A percentile compares a stretch with the other conserved stretches of the same genome.
These are phyloP conservation scores for Comarum palustre DNA, from an alignment of 306 rosid species.

Conservation along the genomic window DNA sequence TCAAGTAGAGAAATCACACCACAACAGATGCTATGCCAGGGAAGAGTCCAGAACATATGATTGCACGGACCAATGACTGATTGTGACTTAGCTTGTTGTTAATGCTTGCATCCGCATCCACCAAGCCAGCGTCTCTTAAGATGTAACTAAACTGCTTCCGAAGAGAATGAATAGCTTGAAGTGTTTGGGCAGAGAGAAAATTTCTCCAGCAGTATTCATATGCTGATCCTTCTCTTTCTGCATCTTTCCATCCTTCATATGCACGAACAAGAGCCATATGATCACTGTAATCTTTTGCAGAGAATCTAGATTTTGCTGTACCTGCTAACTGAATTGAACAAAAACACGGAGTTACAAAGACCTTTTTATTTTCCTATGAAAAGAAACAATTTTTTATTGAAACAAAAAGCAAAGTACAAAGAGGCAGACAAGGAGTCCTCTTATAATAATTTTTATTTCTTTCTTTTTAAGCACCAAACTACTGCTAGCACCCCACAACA, in stretches of 20 bases:
- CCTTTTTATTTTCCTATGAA: too few relatives aligned
- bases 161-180: slow-evolving; percentile 95
- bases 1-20: slow-evolving; percentile 47
- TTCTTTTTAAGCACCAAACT: neutral
- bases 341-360: neutral
- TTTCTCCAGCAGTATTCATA: slow-evolving; percentile 99
- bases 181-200: slow-evolving; percentile 94
- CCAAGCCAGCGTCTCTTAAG: slow-evolving; percentile 80
- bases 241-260: slow-evolving; percentile 98
- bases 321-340: slow-evolving; percentile 76
- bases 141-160: slow-evolving; percentile 89
- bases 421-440: neutral
- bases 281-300: slow-evolving; percentile 96
- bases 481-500: neutral
- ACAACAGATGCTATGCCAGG: slow-evolving; percentile 95
- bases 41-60: slow-evolving; percentile 92
- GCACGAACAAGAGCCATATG: slow-evolving; percentile 99
- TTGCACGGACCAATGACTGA: slow-evolving; percentile 88
- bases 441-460: too few relatives aligned
- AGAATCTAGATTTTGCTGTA: slow-evolving; percentile 92
- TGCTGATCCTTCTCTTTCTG: slow-evolving; percentile 97
- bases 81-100: slow-evolving; percentile 78
- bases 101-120: slow-evolving; percentile 62
- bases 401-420: neutral
- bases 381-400: neutral